phyloP scores from a whole-genome alignment of 2,329 filamentous ascomycete genomes.

The Xylaria sp. region DNA sequence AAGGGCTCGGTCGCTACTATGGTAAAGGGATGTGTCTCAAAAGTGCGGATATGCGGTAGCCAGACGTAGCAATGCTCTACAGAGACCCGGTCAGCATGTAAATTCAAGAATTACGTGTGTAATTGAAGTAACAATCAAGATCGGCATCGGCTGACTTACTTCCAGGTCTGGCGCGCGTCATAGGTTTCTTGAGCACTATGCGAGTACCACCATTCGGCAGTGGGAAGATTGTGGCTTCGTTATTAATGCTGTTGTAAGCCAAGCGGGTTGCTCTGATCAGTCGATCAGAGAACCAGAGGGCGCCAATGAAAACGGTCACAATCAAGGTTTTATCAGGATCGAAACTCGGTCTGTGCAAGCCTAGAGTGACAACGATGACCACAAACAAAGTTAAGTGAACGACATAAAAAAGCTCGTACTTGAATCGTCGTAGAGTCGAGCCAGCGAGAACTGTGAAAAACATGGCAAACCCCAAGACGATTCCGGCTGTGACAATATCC shows the following conservation, averaged over 20 bases:
- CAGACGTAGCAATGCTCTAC: slow-evolving; percentile 69
- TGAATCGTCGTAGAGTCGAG: slow-evolving; percentile 49
- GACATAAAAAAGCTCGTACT: slow-evolving; percentile 61
- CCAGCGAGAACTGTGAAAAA: slow-evolving; percentile 52
- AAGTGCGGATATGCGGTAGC: slow-evolving; percentile 66
- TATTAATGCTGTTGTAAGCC: slow-evolving; percentile 53
- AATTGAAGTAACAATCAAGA: neutral
- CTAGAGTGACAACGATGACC: slow-evolving; percentile 54
- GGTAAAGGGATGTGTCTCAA: slow-evolving; percentile 73
- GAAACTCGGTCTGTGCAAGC: slow-evolving; percentile 57
- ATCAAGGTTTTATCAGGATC: slow-evolving; percentile 50
- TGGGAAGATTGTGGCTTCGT: slow-evolving; percentile 54
- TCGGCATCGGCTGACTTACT: slow-evolving; percentile 41
- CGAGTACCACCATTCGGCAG: slow-evolving; percentile 58
- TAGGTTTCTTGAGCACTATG: slow-evolving; percentile 60
- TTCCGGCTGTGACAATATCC: slow-evolving; percentile 50
- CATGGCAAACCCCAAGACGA: slow-evolving; percentile 52
- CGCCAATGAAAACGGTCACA: slow-evolving; percentile 53
- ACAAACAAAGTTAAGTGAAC: slow-evolving; percentile 56
- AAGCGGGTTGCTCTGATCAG: slow-evolving; percentile 53
- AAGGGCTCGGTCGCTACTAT: slow-evolving; percentile 63
- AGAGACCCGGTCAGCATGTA: slow-evolving; percentile 8
- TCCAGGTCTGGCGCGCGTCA: slow-evolving; percentile 59
- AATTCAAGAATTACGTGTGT: neutral
- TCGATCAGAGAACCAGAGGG: slow-evolving; percentile 58